Evolutionary conservation across 176 grass and related monocot genomes (phyloP).

Genomic region (Avena insularis): DNA sequence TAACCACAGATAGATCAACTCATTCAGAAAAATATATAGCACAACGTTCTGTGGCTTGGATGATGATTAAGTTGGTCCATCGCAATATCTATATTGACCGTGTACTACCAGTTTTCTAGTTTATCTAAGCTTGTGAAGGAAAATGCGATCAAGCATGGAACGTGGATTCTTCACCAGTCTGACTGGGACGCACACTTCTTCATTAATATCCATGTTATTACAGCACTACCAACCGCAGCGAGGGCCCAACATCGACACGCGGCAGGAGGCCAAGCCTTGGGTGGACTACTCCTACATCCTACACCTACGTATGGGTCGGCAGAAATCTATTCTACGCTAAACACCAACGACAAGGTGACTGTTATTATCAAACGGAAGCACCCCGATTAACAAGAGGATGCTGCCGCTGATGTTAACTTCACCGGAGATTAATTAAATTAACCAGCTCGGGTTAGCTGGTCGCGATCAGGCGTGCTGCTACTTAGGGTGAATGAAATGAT

Average conservation of each 20-base stretch:
- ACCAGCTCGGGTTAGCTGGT: neutral
- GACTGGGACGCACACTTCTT: constrained; percentile 6
- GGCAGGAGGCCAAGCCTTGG: constrained; percentile 33
- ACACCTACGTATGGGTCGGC: neutral
- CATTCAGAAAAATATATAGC: neutral
- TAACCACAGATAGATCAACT: neutral
- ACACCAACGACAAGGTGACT: neutral
- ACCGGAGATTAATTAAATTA: neutral
- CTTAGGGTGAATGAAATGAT: neutral
- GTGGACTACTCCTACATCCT: neutral
- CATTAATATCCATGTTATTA: neutral
- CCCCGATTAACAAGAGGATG: neutral
- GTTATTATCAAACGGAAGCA: neutral
- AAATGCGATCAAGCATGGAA: constrained; percentile 21
- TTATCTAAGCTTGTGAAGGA: constrained; percentile 7
- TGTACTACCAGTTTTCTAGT: neutral
- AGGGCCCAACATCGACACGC: constrained; percentile 13
- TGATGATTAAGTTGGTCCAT: neutral
- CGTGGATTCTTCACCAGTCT: constrained; percentile 27
- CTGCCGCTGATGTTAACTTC: neutral
- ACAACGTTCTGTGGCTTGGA: constrained; percentile 3
- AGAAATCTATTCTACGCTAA: neutral
- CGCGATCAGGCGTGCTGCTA: neutral
- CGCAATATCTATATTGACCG: neutral
- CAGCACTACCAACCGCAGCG: neutral